phyloP scores from a whole-genome alignment of 352 stramenopile species.

The Phytophthora ramorum region DNA sequence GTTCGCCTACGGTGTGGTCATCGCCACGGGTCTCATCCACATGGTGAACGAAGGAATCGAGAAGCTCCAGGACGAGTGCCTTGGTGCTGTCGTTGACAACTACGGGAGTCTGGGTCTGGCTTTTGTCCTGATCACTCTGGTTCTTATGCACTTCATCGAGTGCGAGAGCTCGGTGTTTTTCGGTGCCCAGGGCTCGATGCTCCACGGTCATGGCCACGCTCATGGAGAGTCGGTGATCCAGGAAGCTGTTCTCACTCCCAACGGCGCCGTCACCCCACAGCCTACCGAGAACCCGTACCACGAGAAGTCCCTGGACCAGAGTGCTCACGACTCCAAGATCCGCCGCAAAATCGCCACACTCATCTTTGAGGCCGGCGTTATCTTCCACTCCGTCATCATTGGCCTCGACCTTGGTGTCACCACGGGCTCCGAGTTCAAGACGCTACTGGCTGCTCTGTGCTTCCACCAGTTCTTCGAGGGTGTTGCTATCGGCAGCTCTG shows the following conservation, averaged over 20 bases:
- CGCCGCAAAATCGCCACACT: slow-evolving; percentile 53
- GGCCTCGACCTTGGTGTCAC: slow-evolving; percentile 68
- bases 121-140: slow-evolving; percentile 63
- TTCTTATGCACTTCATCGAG: slow-evolving; percentile 74
- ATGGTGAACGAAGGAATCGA: slow-evolving; percentile 71
- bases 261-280: slow-evolving; percentile 19
- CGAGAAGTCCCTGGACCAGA: slow-evolving; percentile 15
- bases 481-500: slow-evolving; percentile 59
- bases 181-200: slow-evolving; percentile 24
- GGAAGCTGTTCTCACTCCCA: slow-evolving; percentile 20
- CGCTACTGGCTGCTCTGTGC: slow-evolving; percentile 65
- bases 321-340: slow-evolving; percentile 16
- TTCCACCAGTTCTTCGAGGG: slow-evolving; percentile 87
- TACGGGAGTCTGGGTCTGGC: slow-evolving; percentile 64
- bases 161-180: slow-evolving; percentile 70
- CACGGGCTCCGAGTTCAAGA: slow-evolving; percentile 54
- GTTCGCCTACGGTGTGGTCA: slow-evolving; percentile 71
- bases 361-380: slow-evolving; percentile 62
- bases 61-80: slow-evolving; percentile 61
- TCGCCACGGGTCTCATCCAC: slow-evolving; percentile 71
- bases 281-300: slow-evolving; percentile 27
- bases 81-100: slow-evolving; percentile 51
- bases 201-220: slow-evolving; percentile 44
- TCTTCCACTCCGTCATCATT: slow-evolving; percentile 79
- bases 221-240: slow-evolving; percentile 26